Percentiles rank a stretch among this genome's conserved stretches.
These are phyloP conservation scores for Dryadomyces quercivorus DNA, from an alignment of 2,329 filamentous ascomycete genomes.

Conservation along the genomic window DNA sequence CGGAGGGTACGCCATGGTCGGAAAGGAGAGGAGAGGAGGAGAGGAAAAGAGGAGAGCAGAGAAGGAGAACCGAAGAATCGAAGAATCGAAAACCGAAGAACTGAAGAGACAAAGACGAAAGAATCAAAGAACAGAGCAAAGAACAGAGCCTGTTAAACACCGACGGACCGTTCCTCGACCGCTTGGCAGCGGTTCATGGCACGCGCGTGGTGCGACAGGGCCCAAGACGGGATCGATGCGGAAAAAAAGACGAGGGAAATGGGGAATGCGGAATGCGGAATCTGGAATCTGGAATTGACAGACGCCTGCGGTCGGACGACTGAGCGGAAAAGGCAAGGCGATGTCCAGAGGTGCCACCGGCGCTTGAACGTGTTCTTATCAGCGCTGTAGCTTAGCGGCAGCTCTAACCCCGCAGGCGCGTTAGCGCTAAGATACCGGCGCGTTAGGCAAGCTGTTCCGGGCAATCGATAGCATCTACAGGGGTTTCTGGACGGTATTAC, in stretches of 20 bases:
- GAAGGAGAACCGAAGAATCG: background rate
- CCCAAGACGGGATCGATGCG: background rate
- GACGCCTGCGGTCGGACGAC: too few relatives aligned
- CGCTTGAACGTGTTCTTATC: background rate
- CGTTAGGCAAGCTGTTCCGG: background rate
- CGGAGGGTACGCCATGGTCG: slow-evolving; percentile 22
- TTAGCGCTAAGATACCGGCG: background rate
- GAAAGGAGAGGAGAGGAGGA: slow-evolving; percentile 12
- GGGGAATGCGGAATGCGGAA: background rate
- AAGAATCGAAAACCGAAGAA: background rate
- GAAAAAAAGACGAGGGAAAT: background rate
- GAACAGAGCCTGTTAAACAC: background rate
- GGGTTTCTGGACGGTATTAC: too few relatives aligned
- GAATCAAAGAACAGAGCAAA: background rate
- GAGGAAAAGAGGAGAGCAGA: background rate
- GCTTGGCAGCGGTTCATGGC: background rate
- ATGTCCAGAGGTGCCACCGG: background rate
- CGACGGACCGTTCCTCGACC: background rate
- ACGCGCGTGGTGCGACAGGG: background rate
- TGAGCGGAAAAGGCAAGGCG: too few relatives aligned
- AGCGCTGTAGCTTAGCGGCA: background rate
- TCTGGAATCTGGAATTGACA: background rate
- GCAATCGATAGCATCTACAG: background rate
- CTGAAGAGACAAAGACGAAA: background rate
- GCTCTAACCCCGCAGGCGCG: background rate